Evolutionary conservation across 2,329 filamentous ascomycete genomes (phyloP), one percentile per base, ranked within the genome.

Genomic region (Fusarium chaquense): DNA sequence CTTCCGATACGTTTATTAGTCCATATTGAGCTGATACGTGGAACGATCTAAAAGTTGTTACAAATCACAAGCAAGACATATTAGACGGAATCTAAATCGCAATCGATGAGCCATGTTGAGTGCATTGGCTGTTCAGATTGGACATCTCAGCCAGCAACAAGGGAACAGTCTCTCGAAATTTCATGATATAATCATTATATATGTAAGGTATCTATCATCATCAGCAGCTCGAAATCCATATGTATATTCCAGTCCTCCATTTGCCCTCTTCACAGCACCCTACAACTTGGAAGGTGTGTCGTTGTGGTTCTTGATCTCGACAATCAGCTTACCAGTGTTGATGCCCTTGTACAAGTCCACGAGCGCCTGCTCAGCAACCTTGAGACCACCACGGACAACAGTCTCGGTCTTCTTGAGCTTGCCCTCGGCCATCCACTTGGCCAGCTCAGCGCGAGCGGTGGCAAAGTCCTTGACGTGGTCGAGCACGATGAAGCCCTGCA

Each of bases 401-500:
- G 90, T 91, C 79, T 93, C 91, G 77, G 90, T 90, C 62, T 89
- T 82, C 85, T 92, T 89, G 68, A 94, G 79, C 82, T 91, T 93
- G 58, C 92, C 92, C 77, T 93, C 88, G 1, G 82, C 81, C 24
- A 93, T 78, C 91, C 91, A 94, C 70, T 87, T 78, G 2, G 85
- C 85, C n/a, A 94, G 81, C 72, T 93, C 84, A 75, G 85, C 83
- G 61, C 86, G 80, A 1, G 90, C 92, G 44, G 81, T 76, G 1
- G 84, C 76, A 76, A 86, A 92, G 75, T 91, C 83, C 60, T 85
- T 81, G 10, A 77, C 80, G 73, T 86, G 93, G 77, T 94, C 92
- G 56, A 92, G 87, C 41, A 93, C 87, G 68, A 94, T 90, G 78
- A 94, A 94, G 1, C 91, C 91, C 79, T 91, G 85, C 83, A 93